Evolutionary conservation across 495 filamentous ascomycete species (phyloP).

Genomic region (Neurospora sp.): DNA sequence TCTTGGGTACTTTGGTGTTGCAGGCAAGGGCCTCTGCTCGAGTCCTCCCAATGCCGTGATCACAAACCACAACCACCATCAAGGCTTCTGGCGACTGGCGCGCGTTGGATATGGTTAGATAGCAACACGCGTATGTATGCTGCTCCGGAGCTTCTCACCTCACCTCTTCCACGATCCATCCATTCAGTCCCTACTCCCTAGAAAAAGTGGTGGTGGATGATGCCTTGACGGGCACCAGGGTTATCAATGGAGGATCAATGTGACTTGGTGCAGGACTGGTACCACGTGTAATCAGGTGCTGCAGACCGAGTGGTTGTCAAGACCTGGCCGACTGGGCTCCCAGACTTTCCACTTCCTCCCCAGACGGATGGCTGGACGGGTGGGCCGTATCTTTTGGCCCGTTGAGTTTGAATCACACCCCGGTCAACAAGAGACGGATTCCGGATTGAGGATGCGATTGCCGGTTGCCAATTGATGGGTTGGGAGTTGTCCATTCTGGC

Average conservation of each 20-base stretch:
- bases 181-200: background rate
- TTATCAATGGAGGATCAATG: conserved; percentile 3
- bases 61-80: background rate
- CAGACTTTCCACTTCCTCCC: background rate
- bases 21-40: background rate
- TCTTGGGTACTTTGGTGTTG: background rate
- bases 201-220: background rate
- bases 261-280: conserved; percentile 22
- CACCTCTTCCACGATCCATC: background rate
- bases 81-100: background rate
- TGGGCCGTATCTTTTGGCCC: background rate
- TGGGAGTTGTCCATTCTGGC: background rate
- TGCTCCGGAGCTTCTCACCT: background rate
- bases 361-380: background rate
- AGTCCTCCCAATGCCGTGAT: background rate
- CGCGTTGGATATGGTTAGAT: background rate
- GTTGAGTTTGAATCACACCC: background rate
- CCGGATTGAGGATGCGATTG: background rate
- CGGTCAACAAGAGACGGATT: background rate
- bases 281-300: conserved; percentile 30
- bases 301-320: conserved; percentile 5
- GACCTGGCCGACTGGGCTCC: background rate
- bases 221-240: background rate
- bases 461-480: background rate
- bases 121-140: background rate